These are phyloP conservation scores for Chrysopogon serrulatus DNA, from an alignment of 176 grass and related monocot genomes.

Conservation along the genomic window DNA sequence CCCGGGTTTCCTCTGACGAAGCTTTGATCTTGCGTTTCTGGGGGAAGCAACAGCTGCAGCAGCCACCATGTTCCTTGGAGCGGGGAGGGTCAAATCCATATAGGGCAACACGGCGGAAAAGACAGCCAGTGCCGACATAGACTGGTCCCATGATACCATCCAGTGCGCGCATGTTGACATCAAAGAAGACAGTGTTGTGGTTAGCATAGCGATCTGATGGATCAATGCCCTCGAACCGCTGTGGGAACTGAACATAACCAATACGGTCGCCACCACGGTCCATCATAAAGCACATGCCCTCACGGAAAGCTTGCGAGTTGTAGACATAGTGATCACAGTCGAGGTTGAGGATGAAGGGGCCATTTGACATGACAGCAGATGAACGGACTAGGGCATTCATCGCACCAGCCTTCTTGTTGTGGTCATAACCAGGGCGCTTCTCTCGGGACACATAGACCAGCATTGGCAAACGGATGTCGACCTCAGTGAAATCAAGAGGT, in stretches of 20 bases:
- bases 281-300: slow-evolving; percentile 99
- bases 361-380: slow-evolving; percentile 97
- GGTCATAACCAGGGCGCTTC: slow-evolving; percentile 96
- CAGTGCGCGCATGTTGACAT: slow-evolving; percentile 89
- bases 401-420: slow-evolving; percentile 99
- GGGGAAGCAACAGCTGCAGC: slow-evolving; percentile 88
- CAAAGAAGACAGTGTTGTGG: slow-evolving; percentile 98
- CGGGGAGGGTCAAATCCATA: slow-evolving; percentile 96
- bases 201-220: slow-evolving; percentile 97
- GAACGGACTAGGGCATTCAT: slow-evolving; percentile 97
- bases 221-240: slow-evolving; percentile 97
- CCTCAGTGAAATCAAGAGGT: slow-evolving; percentile 79
- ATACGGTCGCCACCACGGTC: slow-evolving; percentile 92
- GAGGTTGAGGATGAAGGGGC: slow-evolving; percentile 98
- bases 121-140: slow-evolving; percentile 90
- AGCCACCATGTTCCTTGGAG: slow-evolving; percentile 77
- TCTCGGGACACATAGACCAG: slow-evolving; percentile 93
- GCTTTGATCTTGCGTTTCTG: slow-evolving; percentile 50
- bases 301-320: slow-evolving; percentile 92
- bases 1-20: slow-evolving; percentile 64
- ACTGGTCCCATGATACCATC: slow-evolving; percentile 93
- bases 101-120: slow-evolving; percentile 85
- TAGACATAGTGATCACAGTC: slow-evolving; percentile 98
- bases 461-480: slow-evolving; percentile 87
- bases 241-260: slow-evolving; percentile 94